These are phyloP conservation scores for Neurospora africana DNA, from an alignment of 495 filamentous ascomycete species.

Conservation along the genomic window DNA sequence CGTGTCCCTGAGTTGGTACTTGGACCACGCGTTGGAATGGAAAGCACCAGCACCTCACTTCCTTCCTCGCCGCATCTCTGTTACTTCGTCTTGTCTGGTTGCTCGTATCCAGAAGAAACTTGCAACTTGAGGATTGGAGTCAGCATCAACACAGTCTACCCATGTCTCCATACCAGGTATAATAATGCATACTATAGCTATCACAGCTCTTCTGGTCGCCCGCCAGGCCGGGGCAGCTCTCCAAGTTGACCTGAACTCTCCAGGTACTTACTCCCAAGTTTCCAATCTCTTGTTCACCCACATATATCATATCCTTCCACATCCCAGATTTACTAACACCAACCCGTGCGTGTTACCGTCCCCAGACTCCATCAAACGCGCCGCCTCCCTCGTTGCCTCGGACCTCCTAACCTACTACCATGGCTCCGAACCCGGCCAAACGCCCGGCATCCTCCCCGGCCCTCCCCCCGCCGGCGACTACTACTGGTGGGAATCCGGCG, in stretches of 20 bases:
- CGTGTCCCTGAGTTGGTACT: background rate
- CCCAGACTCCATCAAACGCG: conserved; percentile 48
- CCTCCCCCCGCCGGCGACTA: conserved; percentile 35
- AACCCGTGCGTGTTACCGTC: background rate
- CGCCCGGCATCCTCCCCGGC: conserved; percentile 51
- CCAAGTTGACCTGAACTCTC: conserved; percentile 11
- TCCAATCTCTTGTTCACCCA: background rate
- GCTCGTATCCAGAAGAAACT: background rate
- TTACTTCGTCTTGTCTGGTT: background rate
- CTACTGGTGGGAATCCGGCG: conserved; percentile 44
- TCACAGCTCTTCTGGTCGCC: background rate
- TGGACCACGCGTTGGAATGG: background rate
- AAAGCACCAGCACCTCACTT: background rate
- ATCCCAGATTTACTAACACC: background rate
- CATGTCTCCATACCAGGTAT: background rate
- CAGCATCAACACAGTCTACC: background rate
- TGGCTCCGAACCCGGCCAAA: conserved; percentile 46
- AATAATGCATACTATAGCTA: background rate
- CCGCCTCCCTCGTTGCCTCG: conserved; percentile 48
- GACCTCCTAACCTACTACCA: conserved; percentile 57
- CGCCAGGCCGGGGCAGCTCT: conserved; percentile 6
- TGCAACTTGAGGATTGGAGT: background rate
- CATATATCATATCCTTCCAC: background rate
- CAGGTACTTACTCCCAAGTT: conserved; percentile 1
- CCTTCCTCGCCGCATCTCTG: background rate